Evolutionary conservation across 2,329 filamentous ascomycete species (phyloP).

Genomic region (Verticillium alfalfae): DNA sequence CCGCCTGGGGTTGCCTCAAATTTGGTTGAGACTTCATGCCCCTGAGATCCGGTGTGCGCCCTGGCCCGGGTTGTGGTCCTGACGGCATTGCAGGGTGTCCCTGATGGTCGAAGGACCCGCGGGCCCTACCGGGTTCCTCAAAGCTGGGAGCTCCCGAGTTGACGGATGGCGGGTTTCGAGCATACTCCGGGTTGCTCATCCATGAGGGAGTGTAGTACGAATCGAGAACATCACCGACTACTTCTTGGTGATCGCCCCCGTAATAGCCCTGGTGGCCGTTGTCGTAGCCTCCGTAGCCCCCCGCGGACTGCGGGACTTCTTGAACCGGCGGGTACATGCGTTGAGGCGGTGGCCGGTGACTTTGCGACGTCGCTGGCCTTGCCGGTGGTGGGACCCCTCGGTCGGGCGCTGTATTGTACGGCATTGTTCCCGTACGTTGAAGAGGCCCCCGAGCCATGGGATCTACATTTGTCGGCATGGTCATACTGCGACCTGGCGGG

Average conservation of each 20-base stretch:
- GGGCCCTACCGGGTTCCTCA: slow-evolving; percentile 10
- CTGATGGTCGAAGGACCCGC: slow-evolving; percentile 43
- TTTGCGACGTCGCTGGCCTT: slow-evolving; percentile 50
- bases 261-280: slow-evolving; percentile 17
- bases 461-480: slow-evolving; percentile 47
- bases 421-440: slow-evolving; percentile 36
- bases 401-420: slow-evolving; percentile 38
- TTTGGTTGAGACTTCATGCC: slow-evolving; percentile 65
- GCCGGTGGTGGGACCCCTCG: slow-evolving; percentile 34
- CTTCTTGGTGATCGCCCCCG: background rate
- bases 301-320: slow-evolving; percentile 23
- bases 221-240: slow-evolving; percentile 17
- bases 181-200: slow-evolving; percentile 18
- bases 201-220: slow-evolving; percentile 16
- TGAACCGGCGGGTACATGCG: slow-evolving; percentile 43
- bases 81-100: slow-evolving; percentile 30
- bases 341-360: slow-evolving; percentile 46
- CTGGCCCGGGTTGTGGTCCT: slow-evolving; percentile 43
- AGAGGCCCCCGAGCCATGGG: slow-evolving; percentile 22
- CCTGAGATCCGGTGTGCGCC: slow-evolving; percentile 46
- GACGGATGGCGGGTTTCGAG: background rate
- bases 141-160: background rate
- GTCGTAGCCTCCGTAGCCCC: slow-evolving; percentile 34
- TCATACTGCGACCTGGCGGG: slow-evolving; percentile 53
- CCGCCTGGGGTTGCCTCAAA: slow-evolving; percentile 57